These are phyloP conservation scores for barley (Hordeum vulgare) DNA, from an alignment of 176 grass and related monocot species.

Conservation along the genomic window DNA sequence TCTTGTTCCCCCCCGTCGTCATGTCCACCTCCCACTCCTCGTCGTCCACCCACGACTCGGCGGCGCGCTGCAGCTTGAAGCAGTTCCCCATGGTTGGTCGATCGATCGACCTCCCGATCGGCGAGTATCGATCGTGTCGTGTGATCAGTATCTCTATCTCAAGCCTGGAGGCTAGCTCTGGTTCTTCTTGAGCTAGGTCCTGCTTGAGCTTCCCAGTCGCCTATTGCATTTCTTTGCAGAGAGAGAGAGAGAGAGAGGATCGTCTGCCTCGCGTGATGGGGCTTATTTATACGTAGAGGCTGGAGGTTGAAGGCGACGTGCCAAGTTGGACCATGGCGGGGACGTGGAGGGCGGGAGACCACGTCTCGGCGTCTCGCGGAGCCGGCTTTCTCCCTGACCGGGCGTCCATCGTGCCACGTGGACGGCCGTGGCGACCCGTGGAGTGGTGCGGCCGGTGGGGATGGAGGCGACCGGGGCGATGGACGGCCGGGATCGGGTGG, in stretches of 20 bases:
- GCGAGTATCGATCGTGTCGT: not conserved
- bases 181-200: not conserved
- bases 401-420: conserved; percentile 17
- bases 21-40: conserved; percentile 27
- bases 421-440: not conserved
- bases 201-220: not conserved
- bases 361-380: not conserved
- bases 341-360: not conserved
- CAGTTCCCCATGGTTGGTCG: conserved; percentile 55
- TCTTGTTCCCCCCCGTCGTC: not conserved
- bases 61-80: conserved; percentile 14
- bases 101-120: not conserved
- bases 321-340: conserved; percentile 1
- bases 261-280: not conserved
- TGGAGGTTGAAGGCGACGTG: not conserved
- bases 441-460: conserved; percentile 8
- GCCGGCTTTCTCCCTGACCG: conserved; percentile 13
- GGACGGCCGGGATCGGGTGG: conserved; percentile 21
- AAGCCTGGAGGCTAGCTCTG: not conserved
- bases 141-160: not conserved
- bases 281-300: conserved; percentile 21
- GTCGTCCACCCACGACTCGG: conserved; percentile 51
- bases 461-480: not conserved
- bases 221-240: not conserved
- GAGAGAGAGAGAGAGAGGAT: not conserved